Percentiles rank a stretch among this genome's conserved stretches.
Conservation (phyloP, 305 asterid genomes). For the Solanum chacoense region DNA sequence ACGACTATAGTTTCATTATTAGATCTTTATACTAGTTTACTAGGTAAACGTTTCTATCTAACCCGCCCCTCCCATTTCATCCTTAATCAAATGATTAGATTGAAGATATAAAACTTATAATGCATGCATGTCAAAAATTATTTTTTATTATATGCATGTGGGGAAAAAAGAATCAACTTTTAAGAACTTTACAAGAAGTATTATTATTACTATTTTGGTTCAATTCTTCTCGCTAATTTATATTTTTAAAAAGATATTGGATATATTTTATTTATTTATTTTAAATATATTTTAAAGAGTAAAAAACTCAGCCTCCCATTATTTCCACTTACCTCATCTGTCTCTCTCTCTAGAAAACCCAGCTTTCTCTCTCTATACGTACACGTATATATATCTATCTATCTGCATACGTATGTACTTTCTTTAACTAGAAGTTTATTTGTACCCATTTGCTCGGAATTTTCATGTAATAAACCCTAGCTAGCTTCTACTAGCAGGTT, state of each 20-base stretch:
- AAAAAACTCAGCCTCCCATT: slow-evolving; percentile 32
- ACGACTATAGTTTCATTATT: background rate
- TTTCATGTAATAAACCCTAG: background rate
- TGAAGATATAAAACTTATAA: no score
- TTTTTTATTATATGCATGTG: background rate
- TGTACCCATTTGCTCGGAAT: background rate
- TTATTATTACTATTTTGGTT: background rate
- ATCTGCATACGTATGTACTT: background rate
- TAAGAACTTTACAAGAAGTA: background rate
- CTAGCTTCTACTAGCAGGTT: background rate
- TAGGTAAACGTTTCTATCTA: background rate
- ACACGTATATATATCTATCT: background rate
- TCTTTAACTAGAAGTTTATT: slow-evolving; percentile 30
- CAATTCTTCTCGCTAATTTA: background rate
- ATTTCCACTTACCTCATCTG: slow-evolving; percentile 15
- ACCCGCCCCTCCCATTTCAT: background rate
- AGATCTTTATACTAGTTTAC: background rate
- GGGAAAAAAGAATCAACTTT: background rate
- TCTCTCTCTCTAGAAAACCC: background rate
- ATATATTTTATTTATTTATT: background rate
- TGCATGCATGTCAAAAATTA: background rate
- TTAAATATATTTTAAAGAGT: background rate
- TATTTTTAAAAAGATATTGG: no score
- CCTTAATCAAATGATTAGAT: background rate
- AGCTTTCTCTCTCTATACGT: slow-evolving; percentile 4